Evolutionary conservation across 768 basidiomycete genomes (phyloP).

Genomic region (Trametes villosa): DNA sequence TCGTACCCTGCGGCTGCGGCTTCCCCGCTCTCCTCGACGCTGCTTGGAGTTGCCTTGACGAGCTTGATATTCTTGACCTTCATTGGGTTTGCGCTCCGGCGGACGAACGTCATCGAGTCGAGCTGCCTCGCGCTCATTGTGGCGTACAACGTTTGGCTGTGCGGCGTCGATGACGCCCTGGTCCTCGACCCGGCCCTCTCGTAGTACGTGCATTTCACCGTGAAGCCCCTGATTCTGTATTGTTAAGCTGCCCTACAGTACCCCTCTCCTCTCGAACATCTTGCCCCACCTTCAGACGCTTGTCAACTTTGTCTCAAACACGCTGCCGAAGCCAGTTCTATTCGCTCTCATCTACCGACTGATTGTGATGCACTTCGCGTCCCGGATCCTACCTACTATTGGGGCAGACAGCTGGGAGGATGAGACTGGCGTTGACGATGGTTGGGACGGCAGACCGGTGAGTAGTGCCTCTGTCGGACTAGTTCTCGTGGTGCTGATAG

Average conservation of each 20-base stretch:
- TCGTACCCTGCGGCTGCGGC: conserved; percentile 83
- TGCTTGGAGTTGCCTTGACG: conserved; percentile 86
- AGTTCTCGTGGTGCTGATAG: background rate
- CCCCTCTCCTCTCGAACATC: conserved; percentile 77
- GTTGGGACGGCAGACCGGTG: conserved; percentile 79
- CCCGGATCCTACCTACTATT: conserved; percentile 82
- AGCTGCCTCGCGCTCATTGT: conserved; percentile 86
- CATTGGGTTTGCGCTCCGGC: conserved; percentile 86
- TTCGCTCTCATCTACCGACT: conserved; percentile 80
- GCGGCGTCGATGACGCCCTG: conserved; percentile 76
- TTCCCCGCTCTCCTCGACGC: conserved; percentile 85
- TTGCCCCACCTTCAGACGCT: conserved; percentile 81
- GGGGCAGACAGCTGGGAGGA: conserved; percentile 80
- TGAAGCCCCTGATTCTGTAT: background rate
- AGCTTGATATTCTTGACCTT: conserved; percentile 88
- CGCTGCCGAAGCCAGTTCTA: conserved; percentile 83
- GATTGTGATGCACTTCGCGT: conserved; percentile 79
- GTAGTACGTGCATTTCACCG: conserved; percentile 56
- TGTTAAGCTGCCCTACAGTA: conserved; percentile 42
- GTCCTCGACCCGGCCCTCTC: conserved; percentile 75
- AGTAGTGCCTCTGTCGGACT: conserved; percentile 24
- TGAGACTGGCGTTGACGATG: conserved; percentile 62
- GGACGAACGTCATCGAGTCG: conserved; percentile 93
- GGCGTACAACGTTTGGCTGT: conserved; percentile 90
- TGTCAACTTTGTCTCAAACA: conserved; percentile 81